phyloP scores from a whole-genome alignment of 164 flowering plant species.

The Saururus chinensis region DNA sequence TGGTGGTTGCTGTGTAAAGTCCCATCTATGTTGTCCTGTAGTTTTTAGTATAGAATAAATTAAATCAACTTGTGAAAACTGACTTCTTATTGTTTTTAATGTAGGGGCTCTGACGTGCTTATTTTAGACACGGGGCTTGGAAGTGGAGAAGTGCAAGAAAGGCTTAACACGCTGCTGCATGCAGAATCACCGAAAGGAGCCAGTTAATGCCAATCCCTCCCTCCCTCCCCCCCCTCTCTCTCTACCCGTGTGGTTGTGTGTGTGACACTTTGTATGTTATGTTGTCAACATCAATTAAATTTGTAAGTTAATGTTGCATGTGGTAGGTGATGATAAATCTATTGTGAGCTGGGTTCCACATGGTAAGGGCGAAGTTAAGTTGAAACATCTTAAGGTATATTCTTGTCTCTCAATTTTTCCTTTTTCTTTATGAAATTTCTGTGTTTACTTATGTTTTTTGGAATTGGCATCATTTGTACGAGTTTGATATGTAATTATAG shows the following conservation, averaged over 20 bases:
- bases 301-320: background rate
- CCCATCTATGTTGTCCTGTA: slow-evolving; percentile 3
- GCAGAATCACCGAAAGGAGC: slow-evolving; percentile 22
- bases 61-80: too few relatives aligned
- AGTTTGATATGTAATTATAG: too few relatives aligned
- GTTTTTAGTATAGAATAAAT: too few relatives aligned
- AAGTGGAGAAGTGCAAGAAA: slow-evolving; percentile 55
- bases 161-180: slow-evolving; percentile 49
- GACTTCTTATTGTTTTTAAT: slow-evolving; percentile 3
- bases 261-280: background rate
- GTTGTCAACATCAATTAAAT: background rate
- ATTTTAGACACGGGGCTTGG: slow-evolving; percentile 71
- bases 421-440: background rate
- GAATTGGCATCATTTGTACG: background rate
- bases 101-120: slow-evolving; percentile 72
- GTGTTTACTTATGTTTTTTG: too few relatives aligned
- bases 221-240: too few relatives aligned
- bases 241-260: background rate
- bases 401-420: background rate
- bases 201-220: background rate
- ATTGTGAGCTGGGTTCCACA: slow-evolving; percentile 62
- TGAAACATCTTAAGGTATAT: slow-evolving; percentile 76
- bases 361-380: slow-evolving; percentile 54
- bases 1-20: slow-evolving; percentile 70
- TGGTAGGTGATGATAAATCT: slow-evolving; percentile 25